Evolutionary conservation across 2,329 filamentous ascomycete genomes (phyloP), one percentile per base, ranked within the genome.

Genomic region (Fusarium liriodendri): DNA sequence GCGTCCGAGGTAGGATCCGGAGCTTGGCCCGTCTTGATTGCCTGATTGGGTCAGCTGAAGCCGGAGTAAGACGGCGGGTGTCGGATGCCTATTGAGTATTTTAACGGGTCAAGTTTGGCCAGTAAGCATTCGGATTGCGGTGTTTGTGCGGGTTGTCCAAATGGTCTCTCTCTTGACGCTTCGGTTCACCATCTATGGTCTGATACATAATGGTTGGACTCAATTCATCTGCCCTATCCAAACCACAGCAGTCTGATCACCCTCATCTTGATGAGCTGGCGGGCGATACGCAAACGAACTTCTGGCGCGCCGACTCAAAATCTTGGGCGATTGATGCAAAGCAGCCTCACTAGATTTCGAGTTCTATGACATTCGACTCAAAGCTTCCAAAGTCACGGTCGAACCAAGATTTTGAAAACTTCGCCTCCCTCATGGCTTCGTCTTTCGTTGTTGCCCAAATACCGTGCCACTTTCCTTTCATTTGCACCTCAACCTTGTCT

Each of bases 1-100:
- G 33, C 45, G 35, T 37, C 71, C 67, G 71, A 68, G 55, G 27
- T 25, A 29, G 27, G 14, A 9, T 22, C 27, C 42, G 37, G 50
- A 4, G 11, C 8, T 38, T 20, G 20, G 11, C 33, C 61, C 42
- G 62, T 54, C 5, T 38, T 29, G 25, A 35, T 60, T 61, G 6
- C 50, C 61, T 40, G 38, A 68, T 58, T 45, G 20, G 52, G 45
- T 7, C 4, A 4, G 10, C 25, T 27, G 45, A 50, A 27, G 45
- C 45, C 45, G 45, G 22, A 6, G 14, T 27, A 29, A 18, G 45
- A 50, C 16, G 22, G 45, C 45, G 45, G 45, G 25, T n/a, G 11
- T 20, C 22, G 42, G 22, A 25, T 16, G 42, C 42, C 16, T 47
- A 25, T 6, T 25, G n/a, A 42, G 22, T 47, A 22, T 47, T 20